Base-by-base conservation (phyloP, 805 yeast genomes). In the Wickerhamomyces xylosicus region DNA sequence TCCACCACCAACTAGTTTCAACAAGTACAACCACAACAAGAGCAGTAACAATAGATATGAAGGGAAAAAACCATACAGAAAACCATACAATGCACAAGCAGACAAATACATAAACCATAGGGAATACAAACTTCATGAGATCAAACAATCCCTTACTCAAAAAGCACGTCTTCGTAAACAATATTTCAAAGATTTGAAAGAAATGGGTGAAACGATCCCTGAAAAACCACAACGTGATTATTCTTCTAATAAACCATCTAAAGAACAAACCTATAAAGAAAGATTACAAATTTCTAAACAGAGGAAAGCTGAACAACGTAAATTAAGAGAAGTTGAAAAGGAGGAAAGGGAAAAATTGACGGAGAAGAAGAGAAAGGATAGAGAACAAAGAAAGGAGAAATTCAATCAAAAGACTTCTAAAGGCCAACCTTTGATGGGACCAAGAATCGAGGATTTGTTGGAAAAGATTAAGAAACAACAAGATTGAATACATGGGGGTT, bases 381-480 rank as follows among this genome's bases (percentile, higher is more conserved):
- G 46, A 47, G 41, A 53, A 63, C 42, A 64, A 64, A 33, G 60
- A 52, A 48, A 56, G 57, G 66, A 71, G 42, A 56, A 50, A 18
- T 48, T 79, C 37, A 61, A 67, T 8, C 66, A 70, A 41, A 77
- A 66, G 44, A 89, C 95, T 1, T 67, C 67, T 49, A 54, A 64
- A 3, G 97, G 97, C 0, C 97, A 89, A 57, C 97, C 97, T 2
- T 60, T 74, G 34, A 85, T 89, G 90, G 95, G 86, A 0, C 94
- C 95, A 14, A 74, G 94, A 58, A 85, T 89, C 41, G 79, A 76
- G 40, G 74, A 77, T 48, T 63, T 89, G 34, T 66, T 89, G 36
- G 92, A 82, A 39, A 85, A 86, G 58, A 84, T 89, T 44, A 77
- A 74, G 52, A 60, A 59, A 21, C n/a, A n/a, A n/a, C n/a, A n/a